Percentiles rank a stretch among this genome's conserved stretches.
These are phyloP conservation scores for Aspergillus affinis DNA, from an alignment of 495 filamentous ascomycete genomes.

Conservation along the genomic window DNA sequence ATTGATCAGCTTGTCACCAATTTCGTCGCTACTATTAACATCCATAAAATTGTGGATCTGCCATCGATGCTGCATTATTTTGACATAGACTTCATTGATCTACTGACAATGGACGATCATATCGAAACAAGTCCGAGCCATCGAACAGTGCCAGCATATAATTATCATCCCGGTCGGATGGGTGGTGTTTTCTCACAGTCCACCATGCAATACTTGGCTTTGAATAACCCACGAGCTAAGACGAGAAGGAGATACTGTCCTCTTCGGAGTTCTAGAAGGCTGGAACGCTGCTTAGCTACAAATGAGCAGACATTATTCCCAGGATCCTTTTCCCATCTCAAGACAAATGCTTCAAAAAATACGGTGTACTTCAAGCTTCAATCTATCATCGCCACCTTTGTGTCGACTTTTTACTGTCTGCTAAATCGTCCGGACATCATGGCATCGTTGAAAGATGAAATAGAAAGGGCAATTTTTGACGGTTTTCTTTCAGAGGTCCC, in stretches of 20 bases:
- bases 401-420: slow-evolving; percentile 12
- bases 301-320: not conserved
- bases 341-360: no score
- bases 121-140: not conserved
- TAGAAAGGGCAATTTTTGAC: slow-evolving; percentile 8
- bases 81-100: slow-evolving; percentile 13
- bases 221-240: not conserved
- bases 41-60: slow-evolving; percentile 13
- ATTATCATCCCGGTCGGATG: not conserved
- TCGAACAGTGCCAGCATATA: not conserved
- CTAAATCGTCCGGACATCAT: slow-evolving; percentile 3
- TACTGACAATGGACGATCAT: not conserved
- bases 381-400: slow-evolving; percentile 10
- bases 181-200: not conserved
- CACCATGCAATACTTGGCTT: not conserved
- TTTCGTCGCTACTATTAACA: slow-evolving; percentile 12
- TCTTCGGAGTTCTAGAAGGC: not conserved
- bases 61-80: slow-evolving; percentile 12
- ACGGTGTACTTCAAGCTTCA: not conserved
- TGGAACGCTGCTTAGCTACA: not conserved
- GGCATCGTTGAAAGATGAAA: slow-evolving; percentile 13
- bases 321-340: not conserved
- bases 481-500: not conserved
- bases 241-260: not conserved
- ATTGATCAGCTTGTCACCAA: slow-evolving; percentile 11